These are phyloP conservation scores for Leishmania braziliensis DNA, from an alignment of 208 protist genomes.

Conservation along the genomic window DNA sequence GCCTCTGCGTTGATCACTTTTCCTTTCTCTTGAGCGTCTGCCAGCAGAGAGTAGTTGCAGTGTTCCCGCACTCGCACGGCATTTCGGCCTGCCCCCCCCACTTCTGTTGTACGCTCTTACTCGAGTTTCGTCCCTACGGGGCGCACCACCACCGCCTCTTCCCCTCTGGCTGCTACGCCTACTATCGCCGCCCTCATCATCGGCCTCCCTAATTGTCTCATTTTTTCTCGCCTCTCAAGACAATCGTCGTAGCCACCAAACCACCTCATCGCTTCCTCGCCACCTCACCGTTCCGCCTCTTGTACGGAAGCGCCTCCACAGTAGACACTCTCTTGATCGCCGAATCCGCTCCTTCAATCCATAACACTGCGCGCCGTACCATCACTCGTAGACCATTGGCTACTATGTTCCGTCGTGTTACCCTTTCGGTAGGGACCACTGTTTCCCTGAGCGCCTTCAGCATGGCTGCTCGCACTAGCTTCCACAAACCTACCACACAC, in stretches of 20 bases:
- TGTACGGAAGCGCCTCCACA: background rate
- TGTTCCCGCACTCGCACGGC: background rate
- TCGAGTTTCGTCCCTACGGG: background rate
- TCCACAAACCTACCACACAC: conserved; percentile 78
- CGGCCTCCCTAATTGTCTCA: background rate
- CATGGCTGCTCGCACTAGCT: conserved; percentile 38
- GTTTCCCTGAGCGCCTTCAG: conserved; percentile 27
- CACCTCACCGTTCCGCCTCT: background rate
- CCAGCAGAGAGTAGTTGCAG: background rate
- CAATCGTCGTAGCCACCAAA: background rate
- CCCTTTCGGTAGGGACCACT: conserved; percentile 33
- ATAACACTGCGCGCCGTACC: background rate
- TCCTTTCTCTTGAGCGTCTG: background rate
- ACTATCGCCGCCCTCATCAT: background rate
- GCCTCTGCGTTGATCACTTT: background rate
- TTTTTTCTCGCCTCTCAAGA: background rate
- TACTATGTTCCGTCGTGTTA: conserved; percentile 61
- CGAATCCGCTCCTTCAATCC: background rate
- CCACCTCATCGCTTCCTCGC: no score
- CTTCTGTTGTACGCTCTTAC: background rate
- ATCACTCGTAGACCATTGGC: background rate
- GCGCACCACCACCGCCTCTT: background rate
- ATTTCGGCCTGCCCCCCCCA: no score
- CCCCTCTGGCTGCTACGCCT: background rate
- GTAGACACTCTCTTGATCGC: background rate